Percentiles rank a stretch among this genome's conserved stretches.
phyloP scores from a whole-genome alignment of 257 asterid genomes.

The Nicotiana knightiana region DNA sequence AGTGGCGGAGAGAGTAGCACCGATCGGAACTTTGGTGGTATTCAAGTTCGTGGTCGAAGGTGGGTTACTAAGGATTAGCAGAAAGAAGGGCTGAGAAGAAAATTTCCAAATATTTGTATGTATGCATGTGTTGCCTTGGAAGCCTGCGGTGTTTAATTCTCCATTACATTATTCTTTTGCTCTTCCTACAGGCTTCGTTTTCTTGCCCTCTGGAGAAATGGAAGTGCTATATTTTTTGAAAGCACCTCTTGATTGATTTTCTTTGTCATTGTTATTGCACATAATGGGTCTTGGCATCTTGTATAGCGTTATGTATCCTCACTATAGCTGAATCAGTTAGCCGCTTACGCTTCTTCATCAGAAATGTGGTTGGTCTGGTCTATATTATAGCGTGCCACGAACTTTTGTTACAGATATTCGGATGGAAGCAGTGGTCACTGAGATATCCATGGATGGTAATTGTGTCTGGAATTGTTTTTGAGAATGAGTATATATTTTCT shows the following conservation, averaged over 20 bases:
- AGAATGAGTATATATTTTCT: too few relatives aligned
- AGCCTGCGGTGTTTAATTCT: not conserved
- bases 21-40: conserved; percentile 50
- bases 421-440: too few relatives aligned
- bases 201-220: not conserved
- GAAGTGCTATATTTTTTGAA: not conserved
- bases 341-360: not conserved
- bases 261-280: not conserved
- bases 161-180: not conserved
- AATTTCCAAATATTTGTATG: not conserved
- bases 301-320: not conserved
- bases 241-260: not conserved
- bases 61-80: conserved; percentile 76
- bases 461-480: too few relatives aligned
- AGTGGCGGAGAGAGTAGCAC: conserved; percentile 84
- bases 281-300: not conserved
- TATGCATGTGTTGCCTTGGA: not conserved
- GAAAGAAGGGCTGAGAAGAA: not conserved
- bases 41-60: conserved; percentile 69
- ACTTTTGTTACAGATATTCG: too few relatives aligned
- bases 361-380: too few relatives aligned
- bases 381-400: too few relatives aligned
- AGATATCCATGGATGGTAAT: too few relatives aligned
- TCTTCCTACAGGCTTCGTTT: not conserved
- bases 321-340: not conserved